Conservation (phyloP, 1,284 basidiomycete species). For the Papiliotrema laurentii region DNA sequence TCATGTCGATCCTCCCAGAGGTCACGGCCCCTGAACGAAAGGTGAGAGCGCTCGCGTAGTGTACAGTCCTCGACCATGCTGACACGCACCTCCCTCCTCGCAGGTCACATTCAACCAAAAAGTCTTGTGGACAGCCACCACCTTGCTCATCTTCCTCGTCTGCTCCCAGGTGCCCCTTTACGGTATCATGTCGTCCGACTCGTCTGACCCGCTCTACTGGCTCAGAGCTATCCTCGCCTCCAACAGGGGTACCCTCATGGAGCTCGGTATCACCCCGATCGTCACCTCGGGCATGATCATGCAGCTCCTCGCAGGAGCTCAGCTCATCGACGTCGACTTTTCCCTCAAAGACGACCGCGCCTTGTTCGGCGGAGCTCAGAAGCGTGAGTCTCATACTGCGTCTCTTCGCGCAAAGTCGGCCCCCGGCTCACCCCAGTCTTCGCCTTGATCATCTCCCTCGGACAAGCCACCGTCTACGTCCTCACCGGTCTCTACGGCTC, state of each 20-base stretch:
- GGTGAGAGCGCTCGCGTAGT: conserved; percentile 50
- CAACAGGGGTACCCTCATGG: conserved; percentile 98
- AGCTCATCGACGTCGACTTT: conserved; percentile 96
- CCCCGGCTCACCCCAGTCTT: conserved; percentile 66
- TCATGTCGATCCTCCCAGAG: conserved; percentile 88
- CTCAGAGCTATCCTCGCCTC: conserved; percentile 98
- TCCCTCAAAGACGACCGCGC: conserved; percentile 94
- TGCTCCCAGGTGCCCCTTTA: conserved; percentile 96
- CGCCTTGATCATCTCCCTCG: conserved; percentile 91
- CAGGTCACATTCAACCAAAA: conserved; percentile 95
- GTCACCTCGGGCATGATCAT: conserved; percentile 99
- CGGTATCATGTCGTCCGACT: conserved; percentile 97
- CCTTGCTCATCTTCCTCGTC: conserved; percentile 94
- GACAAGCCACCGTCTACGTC: conserved; percentile 96
- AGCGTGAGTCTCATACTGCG: conserved; percentile 66
- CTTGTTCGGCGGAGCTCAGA: conserved; percentile 93
- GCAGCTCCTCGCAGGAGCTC: conserved; percentile 96
- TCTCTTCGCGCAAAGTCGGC: no score
- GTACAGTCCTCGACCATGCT: background rate
- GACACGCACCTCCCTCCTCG: background rate
- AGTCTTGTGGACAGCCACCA: conserved; percentile 93
- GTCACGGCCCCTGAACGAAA: conserved; percentile 94
- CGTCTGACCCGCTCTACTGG: conserved; percentile 98
- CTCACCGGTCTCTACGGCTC: conserved; percentile 95
- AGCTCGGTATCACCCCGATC: conserved; percentile 96